phyloP scores from a whole-genome alignment of 331 rosid genomes.

The Phaseolus coccineus region DNA sequence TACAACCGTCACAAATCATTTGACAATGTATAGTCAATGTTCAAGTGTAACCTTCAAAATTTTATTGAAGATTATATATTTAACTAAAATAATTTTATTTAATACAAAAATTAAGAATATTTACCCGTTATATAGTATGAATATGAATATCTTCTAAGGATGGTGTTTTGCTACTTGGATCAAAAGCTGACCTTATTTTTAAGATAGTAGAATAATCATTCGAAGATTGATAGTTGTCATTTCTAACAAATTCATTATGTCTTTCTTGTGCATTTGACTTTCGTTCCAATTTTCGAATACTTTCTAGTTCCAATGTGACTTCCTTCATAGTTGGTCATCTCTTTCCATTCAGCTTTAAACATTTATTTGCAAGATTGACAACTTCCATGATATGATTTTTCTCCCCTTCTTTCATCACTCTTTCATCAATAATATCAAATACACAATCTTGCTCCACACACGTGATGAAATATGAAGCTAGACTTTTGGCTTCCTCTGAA shows the following conservation, averaged over 20 bases:
- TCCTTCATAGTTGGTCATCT: conserved; percentile 50
- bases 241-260: neutral
- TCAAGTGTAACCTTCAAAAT: no score
- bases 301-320: conserved; percentile 39
- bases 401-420: neutral
- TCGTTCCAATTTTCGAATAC: neutral
- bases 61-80: neutral
- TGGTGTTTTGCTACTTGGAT: neutral
- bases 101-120: neutral
- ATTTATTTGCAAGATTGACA: conserved; percentile 36
- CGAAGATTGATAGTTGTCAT: neutral
- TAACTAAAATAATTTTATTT: neutral
- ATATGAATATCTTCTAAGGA: neutral
- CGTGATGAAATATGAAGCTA: conserved; percentile 32
- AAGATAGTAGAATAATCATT: neutral
- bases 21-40: no score
- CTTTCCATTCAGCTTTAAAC: conserved; percentile 45
- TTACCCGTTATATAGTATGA: neutral
- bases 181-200: neutral
- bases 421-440: conserved; percentile 36
- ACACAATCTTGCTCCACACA: conserved; percentile 14
- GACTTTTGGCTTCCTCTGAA: conserved; percentile 14
- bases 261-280: neutral
- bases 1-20: neutral
- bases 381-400: conserved; percentile 21